Percentiles rank a stretch among this genome's conserved stretches.
These are phyloP conservation scores for Thinopyrum elongatum DNA, from an alignment of 176 grass and related monocot genomes.

Conservation along the genomic window DNA sequence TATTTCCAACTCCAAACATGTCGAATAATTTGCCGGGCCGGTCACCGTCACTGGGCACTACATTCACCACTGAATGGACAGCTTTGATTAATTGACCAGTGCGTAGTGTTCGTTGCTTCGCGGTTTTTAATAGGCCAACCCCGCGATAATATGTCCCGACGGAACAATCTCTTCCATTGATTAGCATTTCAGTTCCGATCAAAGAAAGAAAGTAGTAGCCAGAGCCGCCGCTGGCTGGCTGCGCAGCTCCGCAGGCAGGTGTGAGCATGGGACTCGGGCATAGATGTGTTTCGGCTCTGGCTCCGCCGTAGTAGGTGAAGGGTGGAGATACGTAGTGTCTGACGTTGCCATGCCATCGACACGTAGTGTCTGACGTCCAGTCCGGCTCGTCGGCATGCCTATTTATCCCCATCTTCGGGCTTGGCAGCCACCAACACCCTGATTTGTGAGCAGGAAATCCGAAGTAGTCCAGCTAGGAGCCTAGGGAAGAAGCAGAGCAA, in stretches of 20 bases:
- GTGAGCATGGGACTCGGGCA: background rate
- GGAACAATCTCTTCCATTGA: background rate
- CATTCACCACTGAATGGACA: background rate
- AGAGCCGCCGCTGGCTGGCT: too few relatives aligned
- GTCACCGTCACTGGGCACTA: too few relatives aligned
- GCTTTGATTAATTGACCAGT: background rate
- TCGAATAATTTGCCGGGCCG: too few relatives aligned
- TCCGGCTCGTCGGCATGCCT: background rate
- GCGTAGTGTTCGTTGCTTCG: background rate
- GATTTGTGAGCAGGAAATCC: background rate
- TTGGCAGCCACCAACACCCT: background rate
- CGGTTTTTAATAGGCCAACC: background rate
- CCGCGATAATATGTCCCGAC: background rate
- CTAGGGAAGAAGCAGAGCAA: background rate
- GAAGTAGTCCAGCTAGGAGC: background rate
- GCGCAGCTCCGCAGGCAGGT: too few relatives aligned
- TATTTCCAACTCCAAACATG: too few relatives aligned
- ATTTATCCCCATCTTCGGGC: background rate
- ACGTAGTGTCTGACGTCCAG: background rate
- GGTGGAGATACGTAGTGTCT: background rate
- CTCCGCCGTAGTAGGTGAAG: background rate
- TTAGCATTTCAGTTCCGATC: background rate
- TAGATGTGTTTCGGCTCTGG: background rate
- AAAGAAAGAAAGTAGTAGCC: background rate
- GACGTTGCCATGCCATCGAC: background rate